These are phyloP conservation scores for Aspergillus neoniger DNA, from an alignment of 2,329 filamentous ascomycete species.

Conservation along the genomic window DNA sequence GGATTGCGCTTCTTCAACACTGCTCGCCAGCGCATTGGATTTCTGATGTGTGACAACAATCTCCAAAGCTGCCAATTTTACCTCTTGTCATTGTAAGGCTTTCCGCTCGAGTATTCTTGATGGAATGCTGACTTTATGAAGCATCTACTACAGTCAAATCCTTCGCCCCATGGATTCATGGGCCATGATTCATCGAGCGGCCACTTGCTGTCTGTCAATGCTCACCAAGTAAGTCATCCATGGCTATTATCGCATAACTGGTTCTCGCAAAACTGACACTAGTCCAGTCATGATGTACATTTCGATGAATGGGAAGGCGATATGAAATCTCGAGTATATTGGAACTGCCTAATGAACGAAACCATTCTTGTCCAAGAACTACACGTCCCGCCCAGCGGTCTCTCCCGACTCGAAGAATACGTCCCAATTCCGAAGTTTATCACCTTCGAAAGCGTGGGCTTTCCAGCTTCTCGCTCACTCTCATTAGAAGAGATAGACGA, in stretches of 20 bases:
- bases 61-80: slow-evolving; percentile 57
- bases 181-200: slow-evolving; percentile 56
- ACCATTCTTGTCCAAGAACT: slow-evolving; percentile 58
- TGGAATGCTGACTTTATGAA: slow-evolving; percentile 12
- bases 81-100: slow-evolving; percentile 49
- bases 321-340: slow-evolving; percentile 59
- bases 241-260: neutral
- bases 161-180: slow-evolving; percentile 57
- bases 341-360: slow-evolving; percentile 59
- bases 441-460: slow-evolving; percentile 42
- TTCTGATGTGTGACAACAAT: slow-evolving; percentile 54
- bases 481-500: slow-evolving; percentile 50
- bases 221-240: slow-evolving; percentile 44
- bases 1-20: slow-evolving; percentile 58
- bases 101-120: neutral
- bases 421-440: slow-evolving; percentile 58
- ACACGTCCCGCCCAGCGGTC: slow-evolving; percentile 53
- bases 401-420: slow-evolving; percentile 54
- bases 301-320: slow-evolving; percentile 57
- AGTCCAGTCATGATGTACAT: slow-evolving; percentile 39
- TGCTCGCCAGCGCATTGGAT: slow-evolving; percentile 54
- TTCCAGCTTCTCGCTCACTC: slow-evolving; percentile 33
- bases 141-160: slow-evolving; percentile 54
- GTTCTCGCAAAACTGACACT: slow-evolving; percentile 3
- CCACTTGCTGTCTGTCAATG: slow-evolving; percentile 52